Conservation (phyloP, 1,284 basidiomycete species). For the Cutaneotrichosporon sp. region DNA sequence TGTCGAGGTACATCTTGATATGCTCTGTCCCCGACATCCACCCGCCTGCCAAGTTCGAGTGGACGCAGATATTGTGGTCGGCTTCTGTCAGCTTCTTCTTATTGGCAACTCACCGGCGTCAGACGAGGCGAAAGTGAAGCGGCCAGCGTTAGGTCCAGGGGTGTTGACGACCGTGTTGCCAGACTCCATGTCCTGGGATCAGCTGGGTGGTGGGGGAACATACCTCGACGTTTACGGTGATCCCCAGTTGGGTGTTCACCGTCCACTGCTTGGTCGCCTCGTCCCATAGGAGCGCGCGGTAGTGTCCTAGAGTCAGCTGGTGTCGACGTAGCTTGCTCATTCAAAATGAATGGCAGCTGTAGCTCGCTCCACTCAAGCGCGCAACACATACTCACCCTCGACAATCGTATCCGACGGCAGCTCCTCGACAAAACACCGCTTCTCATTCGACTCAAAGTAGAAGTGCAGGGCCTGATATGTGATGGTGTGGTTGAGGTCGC, state of each 20-base stretch:
- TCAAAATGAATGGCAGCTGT: background rate
- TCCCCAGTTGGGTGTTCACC: constrained; percentile 75
- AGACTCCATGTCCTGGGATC: constrained; percentile 38
- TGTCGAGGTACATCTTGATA: constrained; percentile 90
- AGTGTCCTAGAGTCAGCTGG: constrained; percentile 67
- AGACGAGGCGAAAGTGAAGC: constrained; percentile 96
- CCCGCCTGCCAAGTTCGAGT: constrained; percentile 76
- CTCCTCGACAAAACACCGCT: constrained; percentile 94
- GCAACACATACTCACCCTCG: constrained; percentile 65
- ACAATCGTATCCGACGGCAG: constrained; percentile 95
- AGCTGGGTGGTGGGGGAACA: background rate
- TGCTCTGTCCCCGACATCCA: constrained; percentile 77
- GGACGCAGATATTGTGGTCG: constrained; percentile 94
- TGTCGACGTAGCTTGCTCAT: too few species aligned
- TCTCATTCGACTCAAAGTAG: constrained; percentile 87
- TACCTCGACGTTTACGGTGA: constrained; percentile 87
- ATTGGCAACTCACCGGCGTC: constrained; percentile 59
- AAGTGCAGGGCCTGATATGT: constrained; percentile 71
- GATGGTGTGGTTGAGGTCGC: background rate
- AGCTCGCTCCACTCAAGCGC: background rate
- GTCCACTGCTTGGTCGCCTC: constrained; percentile 69
- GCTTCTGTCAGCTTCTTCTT: constrained; percentile 53
- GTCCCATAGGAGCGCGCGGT: constrained; percentile 87
- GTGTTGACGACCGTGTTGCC: constrained; percentile 69
- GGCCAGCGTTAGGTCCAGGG: constrained; percentile 80